Conservation (phyloP, 2,329 filamentous ascomycete genomes). For the Fusarium piperis region DNA sequence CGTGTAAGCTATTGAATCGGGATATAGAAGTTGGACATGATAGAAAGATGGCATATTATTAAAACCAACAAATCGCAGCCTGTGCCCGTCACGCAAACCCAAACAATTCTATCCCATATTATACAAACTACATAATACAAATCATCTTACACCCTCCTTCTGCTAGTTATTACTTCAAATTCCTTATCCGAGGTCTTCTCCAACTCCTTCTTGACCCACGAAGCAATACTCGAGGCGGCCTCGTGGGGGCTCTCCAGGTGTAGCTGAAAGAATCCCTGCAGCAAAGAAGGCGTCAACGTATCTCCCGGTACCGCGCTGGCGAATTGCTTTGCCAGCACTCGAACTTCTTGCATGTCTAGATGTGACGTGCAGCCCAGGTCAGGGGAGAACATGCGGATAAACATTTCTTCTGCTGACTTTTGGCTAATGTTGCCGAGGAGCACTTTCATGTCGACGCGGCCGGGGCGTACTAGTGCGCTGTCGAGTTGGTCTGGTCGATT, state of each 20-base stretch:
- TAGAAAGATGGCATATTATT: background rate
- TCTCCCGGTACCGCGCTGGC: conserved; percentile 60
- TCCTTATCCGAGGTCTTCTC: conserved; percentile 41
- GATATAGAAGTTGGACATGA: background rate
- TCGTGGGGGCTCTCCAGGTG: conserved; percentile 52
- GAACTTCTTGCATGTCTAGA: conserved; percentile 44
- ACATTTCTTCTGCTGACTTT: conserved; percentile 57
- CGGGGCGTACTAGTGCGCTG: conserved; percentile 70
- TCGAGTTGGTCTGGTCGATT: conserved; percentile 74
- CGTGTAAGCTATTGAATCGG: background rate
- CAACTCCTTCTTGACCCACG: conserved; percentile 51
- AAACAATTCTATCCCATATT: background rate
- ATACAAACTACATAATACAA: conserved; percentile 5
- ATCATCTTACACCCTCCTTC: conserved; percentile 16
- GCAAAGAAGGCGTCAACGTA: conserved; percentile 58
- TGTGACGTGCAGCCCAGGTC: conserved; percentile 43
- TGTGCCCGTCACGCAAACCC: background rate
- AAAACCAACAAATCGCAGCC: background rate
- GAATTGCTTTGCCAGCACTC: conserved; percentile 63
- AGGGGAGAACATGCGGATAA: conserved; percentile 56
- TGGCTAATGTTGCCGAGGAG: conserved; percentile 61
- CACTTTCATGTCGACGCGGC: conserved; percentile 73
- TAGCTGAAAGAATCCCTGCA: conserved; percentile 60
- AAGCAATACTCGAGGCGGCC: conserved; percentile 47
- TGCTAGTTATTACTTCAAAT: conserved; percentile 42